Evolutionary conservation across 305 asterid genomes (phyloP).

Genomic region (Euphrasia arctica): DNA sequence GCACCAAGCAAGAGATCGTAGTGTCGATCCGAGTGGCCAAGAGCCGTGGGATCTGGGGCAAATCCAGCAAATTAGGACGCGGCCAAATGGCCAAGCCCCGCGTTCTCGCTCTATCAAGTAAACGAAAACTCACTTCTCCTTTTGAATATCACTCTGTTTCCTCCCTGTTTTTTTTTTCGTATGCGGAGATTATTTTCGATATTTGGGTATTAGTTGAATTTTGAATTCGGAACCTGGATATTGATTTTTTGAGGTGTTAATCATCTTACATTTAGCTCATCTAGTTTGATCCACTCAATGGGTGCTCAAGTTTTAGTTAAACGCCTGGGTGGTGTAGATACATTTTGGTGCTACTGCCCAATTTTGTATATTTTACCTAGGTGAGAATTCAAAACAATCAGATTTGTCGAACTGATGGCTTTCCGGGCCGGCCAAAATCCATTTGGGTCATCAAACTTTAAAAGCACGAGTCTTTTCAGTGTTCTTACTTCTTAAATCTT

Average conservation of each 20-base stretch:
- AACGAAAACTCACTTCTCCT: slow-evolving; percentile 12
- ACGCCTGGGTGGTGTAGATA: neutral
- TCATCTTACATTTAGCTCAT: neutral
- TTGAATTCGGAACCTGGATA: neutral
- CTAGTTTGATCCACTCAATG: neutral
- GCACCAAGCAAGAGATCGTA: slow-evolving; percentile 67
- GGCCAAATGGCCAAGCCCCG: slow-evolving; percentile 88
- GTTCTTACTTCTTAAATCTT: no score
- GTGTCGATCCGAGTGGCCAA: slow-evolving; percentile 92
- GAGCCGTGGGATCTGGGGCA: slow-evolving; percentile 85
- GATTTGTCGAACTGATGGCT: no score
- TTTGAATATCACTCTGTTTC: neutral
- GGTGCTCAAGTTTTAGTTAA: neutral
- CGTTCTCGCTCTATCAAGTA: slow-evolving; percentile 80
- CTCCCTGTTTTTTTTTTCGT: neutral
- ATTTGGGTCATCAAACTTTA: no score
- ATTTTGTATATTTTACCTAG: neutral
- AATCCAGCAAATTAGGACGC: slow-evolving; percentile 64
- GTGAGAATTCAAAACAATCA: no score
- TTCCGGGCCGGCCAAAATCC: no score
- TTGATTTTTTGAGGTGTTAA: neutral
- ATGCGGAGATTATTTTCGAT: neutral
- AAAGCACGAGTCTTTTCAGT: neutral
- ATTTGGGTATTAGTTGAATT: neutral
- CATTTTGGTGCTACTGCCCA: neutral